Conservation (phyloP, 129 eudicot species). For the Artemisia argyi region DNA sequence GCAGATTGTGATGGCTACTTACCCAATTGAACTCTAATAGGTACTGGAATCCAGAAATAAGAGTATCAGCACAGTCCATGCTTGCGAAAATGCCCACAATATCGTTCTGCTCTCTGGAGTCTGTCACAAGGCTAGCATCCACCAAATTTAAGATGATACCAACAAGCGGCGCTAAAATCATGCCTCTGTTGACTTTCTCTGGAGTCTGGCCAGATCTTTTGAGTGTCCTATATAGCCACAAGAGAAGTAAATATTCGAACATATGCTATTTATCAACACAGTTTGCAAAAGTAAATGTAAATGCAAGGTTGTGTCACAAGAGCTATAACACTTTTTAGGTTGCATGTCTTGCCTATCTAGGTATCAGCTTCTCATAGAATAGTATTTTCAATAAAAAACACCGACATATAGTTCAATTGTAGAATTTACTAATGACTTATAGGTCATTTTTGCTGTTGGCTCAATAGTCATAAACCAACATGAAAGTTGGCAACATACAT, state of each 20-base stretch:
- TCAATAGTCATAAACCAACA: too few species aligned
- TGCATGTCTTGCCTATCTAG: too few species aligned
- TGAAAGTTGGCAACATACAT: too few species aligned
- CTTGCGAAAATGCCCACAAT: constrained; percentile 74
- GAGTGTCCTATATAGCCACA: constrained; percentile 50
- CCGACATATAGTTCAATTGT: too few species aligned
- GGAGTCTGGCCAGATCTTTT: constrained; percentile 77
- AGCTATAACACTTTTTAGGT: neutral
- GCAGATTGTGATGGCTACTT: constrained; percentile 28
- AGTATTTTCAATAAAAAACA: too few species aligned
- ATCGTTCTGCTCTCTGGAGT: constrained; percentile 50
- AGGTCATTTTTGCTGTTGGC: too few species aligned
- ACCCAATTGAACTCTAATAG: constrained; percentile 87
- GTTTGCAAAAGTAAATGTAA: neutral
- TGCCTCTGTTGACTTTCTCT: constrained; percentile 87
- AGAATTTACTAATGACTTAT: too few species aligned
- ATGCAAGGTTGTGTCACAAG: neutral
- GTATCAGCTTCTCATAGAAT: too few species aligned
- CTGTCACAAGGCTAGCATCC: constrained; percentile 60
- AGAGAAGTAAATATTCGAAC: neutral
- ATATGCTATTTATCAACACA: neutral
- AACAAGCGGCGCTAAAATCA: constrained; percentile 93
- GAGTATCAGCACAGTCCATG: constrained; percentile 90
- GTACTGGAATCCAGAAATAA: constrained; percentile 69
- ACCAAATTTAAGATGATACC: constrained; percentile 84